Evolutionary conservation across 441 rosid genomes (phyloP).

Genomic region (Corymbia calophylla): DNA sequence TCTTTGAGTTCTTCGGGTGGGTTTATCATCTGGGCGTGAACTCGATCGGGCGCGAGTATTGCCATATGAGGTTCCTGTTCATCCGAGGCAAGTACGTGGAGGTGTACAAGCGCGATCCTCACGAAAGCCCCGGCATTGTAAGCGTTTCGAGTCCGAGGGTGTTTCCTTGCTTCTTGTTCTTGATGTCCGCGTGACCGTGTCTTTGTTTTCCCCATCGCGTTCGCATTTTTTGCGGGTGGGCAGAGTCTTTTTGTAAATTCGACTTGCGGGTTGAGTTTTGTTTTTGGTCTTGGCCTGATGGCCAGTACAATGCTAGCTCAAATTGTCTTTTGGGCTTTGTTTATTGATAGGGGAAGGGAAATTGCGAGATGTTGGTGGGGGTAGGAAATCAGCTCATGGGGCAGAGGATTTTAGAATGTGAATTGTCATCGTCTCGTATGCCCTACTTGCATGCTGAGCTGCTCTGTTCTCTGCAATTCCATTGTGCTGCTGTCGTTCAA

Average conservation of each 20-base stretch:
- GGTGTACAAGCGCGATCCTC: constrained; percentile 93
- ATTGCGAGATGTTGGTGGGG: background rate
- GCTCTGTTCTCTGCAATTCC: background rate
- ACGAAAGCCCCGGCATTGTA: constrained; percentile 83
- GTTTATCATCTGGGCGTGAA: constrained; percentile 84
- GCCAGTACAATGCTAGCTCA: background rate
- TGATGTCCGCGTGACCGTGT: background rate
- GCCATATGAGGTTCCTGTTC: constrained; percentile 62
- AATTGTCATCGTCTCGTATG: background rate
- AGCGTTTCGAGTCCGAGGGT: background rate
- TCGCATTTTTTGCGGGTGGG: background rate
- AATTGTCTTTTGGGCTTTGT: background rate
- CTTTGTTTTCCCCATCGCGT: background rate
- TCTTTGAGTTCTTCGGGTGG: constrained; percentile 66
- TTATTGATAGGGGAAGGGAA: background rate
- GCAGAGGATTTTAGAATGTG: background rate
- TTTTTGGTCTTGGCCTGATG: background rate
- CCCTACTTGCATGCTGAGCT: background rate
- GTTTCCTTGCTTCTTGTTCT: background rate
- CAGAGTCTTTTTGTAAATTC: background rate
- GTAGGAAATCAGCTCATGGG: background rate
- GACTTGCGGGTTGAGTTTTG: background rate
- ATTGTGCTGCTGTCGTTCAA: background rate
- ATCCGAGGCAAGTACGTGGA: constrained; percentile 72
- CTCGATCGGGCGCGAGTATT: constrained; percentile 73